Base-by-base conservation (phyloP, 495 filamentous ascomycete species). In the Talaromyces ruber region DNA sequence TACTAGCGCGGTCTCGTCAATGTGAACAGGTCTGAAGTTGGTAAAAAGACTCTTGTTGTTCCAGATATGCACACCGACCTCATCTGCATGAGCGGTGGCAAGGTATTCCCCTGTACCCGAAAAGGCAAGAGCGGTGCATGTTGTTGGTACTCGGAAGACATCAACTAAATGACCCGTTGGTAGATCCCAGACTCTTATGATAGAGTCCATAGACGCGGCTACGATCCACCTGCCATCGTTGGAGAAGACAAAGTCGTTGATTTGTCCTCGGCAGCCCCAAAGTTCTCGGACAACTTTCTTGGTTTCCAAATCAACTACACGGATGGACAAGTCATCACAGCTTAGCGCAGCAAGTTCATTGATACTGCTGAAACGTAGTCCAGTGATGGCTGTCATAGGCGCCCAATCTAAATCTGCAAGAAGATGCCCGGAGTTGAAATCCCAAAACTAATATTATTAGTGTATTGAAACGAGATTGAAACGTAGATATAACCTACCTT, bases 131-230 rank as follows among this genome's bases (percentile, higher is more conserved):
- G 91, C 84, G 3, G 87, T 92, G 69, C 92, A 94, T 25, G 86
- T 85, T 47, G 78, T 88, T 26, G 84, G 83, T 6, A 93, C 79
- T 54, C 85, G 83, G 71, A 98, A 87, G 4, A 89, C 88, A 70
- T 98, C 94, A 66, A 98, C 92, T 12, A 98, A 81, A 75, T 98
- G 94, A 4, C 91, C 91, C 0, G 94, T 98, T 11, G 94, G 93
- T 26, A 99, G 76, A 75, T 99, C 94, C 93, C 94, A 99, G 2
- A 97, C 83, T 54, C 94, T 84, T 37, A 99, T 76, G 47, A 89
- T 75, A 12, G 84, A 86, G 73, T 97, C 93, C 71, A 88, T 86
- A 5, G 90, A 91, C 11, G 92, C 88, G 18, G 92, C 91, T 60
- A 97, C 81, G 65, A 99, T 87, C 95, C 94, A 98, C 43, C 92